Conservation (phyloP, 371 early-diverging fungal genomes). For the Haplosporangium sp. region DNA sequence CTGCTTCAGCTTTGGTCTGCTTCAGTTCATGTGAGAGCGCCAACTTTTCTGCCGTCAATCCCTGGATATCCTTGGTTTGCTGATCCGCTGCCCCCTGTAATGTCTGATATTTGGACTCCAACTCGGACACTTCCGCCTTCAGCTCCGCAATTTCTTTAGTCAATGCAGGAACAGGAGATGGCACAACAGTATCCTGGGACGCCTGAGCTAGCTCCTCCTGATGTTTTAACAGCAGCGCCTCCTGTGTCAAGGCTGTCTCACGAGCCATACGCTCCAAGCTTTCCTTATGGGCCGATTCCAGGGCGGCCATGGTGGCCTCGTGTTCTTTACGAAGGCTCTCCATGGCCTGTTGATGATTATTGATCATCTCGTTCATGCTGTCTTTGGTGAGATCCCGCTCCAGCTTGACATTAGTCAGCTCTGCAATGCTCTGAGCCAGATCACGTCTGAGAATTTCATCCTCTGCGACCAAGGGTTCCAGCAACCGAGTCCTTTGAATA, state of each 20-base stretch:
- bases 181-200: background rate
- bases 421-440: slow-evolving; percentile 24
- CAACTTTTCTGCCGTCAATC: slow-evolving; percentile 14
- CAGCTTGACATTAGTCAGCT: slow-evolving; percentile 30
- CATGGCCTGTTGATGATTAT: slow-evolving; percentile 41
- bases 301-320: slow-evolving; percentile 12
- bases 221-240: slow-evolving; percentile 13
- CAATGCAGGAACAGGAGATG: background rate
- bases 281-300: slow-evolving; percentile 37
- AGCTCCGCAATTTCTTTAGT: slow-evolving; percentile 1
- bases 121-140: slow-evolving; percentile 1
- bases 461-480: slow-evolving; percentile 41
- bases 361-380: slow-evolving; percentile 43
- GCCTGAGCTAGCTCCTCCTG: slow-evolving; percentile 21
- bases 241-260: slow-evolving; percentile 31
- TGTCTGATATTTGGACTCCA: slow-evolving; percentile 1
- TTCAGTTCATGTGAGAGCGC: slow-evolving; percentile 14
- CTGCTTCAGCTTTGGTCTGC: background rate
- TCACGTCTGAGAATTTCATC: slow-evolving; percentile 39
- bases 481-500: slow-evolving; percentile 33
- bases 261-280: slow-evolving; percentile 18
- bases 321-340: slow-evolving; percentile 36
- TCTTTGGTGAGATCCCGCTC: slow-evolving; percentile 50
- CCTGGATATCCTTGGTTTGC: slow-evolving; percentile 18
- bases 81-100: slow-evolving; percentile 11